These are phyloP conservation scores for Leccinum variicolor DNA, from an alignment of 768 basidiomycete species.

Conservation along the genomic window DNA sequence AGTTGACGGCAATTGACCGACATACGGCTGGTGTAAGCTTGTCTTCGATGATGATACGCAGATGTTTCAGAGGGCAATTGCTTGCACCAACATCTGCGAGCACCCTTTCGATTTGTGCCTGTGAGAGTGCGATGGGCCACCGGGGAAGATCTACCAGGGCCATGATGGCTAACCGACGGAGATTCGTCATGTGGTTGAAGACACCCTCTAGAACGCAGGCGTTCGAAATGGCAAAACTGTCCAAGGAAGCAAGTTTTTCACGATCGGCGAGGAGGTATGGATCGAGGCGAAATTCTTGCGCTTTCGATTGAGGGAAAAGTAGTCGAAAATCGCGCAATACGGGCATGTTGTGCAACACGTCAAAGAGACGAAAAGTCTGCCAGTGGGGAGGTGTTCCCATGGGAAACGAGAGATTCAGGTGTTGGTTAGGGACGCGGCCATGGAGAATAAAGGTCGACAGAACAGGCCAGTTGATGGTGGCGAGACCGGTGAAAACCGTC, in stretches of 20 bases:
- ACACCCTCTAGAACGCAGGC: conserved; percentile 30
- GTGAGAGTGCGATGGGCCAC: conserved; percentile 34
- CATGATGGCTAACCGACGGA: conserved; percentile 29
- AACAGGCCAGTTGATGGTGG: conserved; percentile 30
- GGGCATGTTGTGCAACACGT: conserved; percentile 30
- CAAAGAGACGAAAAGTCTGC: conserved; percentile 23
- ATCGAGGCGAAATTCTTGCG: conserved; percentile 27
- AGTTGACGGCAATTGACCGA: conserved; percentile 24
- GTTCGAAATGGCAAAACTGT: conserved; percentile 35
- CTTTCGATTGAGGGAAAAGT: conserved; percentile 29
- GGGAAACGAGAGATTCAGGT: conserved; percentile 14
- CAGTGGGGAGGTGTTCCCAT: conserved; percentile 2
- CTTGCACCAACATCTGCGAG: conserved; percentile 29
- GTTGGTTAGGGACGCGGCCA: conserved; percentile 24
- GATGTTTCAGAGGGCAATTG: conserved; percentile 31
- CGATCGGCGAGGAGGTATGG: conserved; percentile 16
- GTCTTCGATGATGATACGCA: conserved; percentile 36
- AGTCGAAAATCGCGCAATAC: conserved; percentile 28
- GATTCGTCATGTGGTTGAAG: conserved; percentile 28
- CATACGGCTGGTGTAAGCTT: conserved; percentile 33
- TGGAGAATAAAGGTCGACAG: conserved; percentile 31
- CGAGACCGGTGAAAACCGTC: conserved; percentile 24
- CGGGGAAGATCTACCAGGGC: conserved; percentile 34
- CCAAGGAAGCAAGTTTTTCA: conserved; percentile 31
- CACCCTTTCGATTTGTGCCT: conserved; percentile 30